These are phyloP conservation scores for Rhizopogon roseolus DNA, from an alignment of 768 basidiomycete genomes.

Conservation along the genomic window DNA sequence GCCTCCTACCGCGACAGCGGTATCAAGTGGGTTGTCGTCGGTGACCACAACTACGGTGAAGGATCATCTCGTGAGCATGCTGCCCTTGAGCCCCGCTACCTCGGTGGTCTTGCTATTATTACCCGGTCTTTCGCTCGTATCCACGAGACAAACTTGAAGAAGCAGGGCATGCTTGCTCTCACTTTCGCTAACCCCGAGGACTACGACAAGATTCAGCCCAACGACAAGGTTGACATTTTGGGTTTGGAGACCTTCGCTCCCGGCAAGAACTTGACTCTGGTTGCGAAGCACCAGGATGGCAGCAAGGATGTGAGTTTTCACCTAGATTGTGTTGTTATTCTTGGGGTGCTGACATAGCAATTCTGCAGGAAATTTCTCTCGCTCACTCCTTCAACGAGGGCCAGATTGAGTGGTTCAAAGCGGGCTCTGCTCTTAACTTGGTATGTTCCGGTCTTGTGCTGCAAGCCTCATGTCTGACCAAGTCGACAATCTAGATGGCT, in stretches of 20 bases:
- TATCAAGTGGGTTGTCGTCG: constrained; percentile 96
- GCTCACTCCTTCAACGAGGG: constrained; percentile 96
- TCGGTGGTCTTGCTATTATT: constrained; percentile 94
- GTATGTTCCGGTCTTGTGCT: constrained; percentile 34
- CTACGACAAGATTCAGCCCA: constrained; percentile 88
- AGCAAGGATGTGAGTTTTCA: constrained; percentile 48
- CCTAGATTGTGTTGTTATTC: not conserved
- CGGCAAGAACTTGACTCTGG: constrained; percentile 85
- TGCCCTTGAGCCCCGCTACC: constrained; percentile 91
- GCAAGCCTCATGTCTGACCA: constrained; percentile 4
- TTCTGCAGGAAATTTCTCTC: constrained; percentile 58
- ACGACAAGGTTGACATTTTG: constrained; percentile 84
- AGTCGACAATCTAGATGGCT: constrained; percentile 48
- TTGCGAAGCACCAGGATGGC: constrained; percentile 81
- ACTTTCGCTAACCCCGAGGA: constrained; percentile 90
- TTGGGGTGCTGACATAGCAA: constrained; percentile 10
- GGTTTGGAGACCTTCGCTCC: constrained; percentile 88
- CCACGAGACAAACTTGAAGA: constrained; percentile 98
- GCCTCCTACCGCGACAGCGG: constrained; percentile 86
- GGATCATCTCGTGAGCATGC: constrained; percentile 98
- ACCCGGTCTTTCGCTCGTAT: constrained; percentile 96
- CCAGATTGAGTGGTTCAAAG: constrained; percentile 98
- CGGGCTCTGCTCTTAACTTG: constrained; percentile 89
- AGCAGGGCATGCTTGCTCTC: constrained; percentile 97
- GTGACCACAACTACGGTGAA: constrained; percentile 95